A percentile compares a stretch with the other conserved stretches of the same genome.
phyloP scores from a whole-genome alignment of 257 asterid genomes.

The Sherardia arvensis region DNA sequence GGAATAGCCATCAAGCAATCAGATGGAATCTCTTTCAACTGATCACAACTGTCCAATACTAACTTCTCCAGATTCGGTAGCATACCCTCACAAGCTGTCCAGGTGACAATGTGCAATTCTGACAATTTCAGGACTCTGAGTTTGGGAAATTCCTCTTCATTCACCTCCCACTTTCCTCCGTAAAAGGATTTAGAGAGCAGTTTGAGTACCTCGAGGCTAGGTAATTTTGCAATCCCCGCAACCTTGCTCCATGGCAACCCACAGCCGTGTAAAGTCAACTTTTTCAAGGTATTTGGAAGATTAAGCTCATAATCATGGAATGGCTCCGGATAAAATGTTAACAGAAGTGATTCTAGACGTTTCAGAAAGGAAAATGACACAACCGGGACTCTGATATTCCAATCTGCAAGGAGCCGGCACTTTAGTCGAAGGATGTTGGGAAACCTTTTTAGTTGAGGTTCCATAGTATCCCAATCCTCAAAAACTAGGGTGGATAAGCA shows the following conservation, averaged over 20 bases:
- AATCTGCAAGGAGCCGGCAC: not conserved
- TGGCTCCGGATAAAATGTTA: not conserved
- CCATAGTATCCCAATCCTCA: not conserved
- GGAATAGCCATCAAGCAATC: not conserved
- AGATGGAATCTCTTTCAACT: not conserved
- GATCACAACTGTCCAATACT: not conserved
- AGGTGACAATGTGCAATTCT: not conserved
- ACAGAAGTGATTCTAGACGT: not conserved
- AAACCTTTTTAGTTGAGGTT: not conserved
- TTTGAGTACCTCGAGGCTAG: constrained; percentile 9
- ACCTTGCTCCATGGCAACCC: not conserved
- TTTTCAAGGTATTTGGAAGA: not conserved
- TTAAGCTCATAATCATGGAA: not conserved
- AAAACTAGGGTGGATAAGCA: not conserved
- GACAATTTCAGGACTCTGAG: not conserved
- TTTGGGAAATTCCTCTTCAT: not conserved
- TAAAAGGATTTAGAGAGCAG: not conserved
- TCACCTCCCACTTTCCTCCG: constrained; percentile 6
- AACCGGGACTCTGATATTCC: not conserved
- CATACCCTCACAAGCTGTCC: not conserved
- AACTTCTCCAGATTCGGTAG: not conserved
- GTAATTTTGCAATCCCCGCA: not conserved
- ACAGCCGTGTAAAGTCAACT: not conserved
- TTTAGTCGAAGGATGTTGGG: constrained; percentile 1
- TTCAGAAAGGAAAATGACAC: not conserved